Evolutionary conservation across 2,329 filamentous ascomycete genomes (phyloP), one percentile per base, ranked within the genome.

Genomic region (Aspergillus sp.): DNA sequence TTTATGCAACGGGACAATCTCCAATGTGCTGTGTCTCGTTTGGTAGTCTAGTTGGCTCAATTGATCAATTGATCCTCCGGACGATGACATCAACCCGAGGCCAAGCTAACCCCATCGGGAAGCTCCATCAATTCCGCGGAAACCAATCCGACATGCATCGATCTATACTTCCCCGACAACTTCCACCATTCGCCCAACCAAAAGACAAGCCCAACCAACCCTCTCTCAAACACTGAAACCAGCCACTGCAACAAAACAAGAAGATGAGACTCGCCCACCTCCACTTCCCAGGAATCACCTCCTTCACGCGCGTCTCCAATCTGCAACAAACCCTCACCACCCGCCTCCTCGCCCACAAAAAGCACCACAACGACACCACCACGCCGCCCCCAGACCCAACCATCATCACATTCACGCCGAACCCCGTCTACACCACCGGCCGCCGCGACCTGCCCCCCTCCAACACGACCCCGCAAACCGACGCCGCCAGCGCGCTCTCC

Each of bases 341-440:
- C 17, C 75, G 75, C 32, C 79, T 87, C 54, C 82, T 90, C 44
- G 72, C 81, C 23, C 77, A 84, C 69, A 89, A 89, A 69, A 77
- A 77, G 44, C 64, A 71, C 47, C 59, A 38, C 62, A n/a, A 52
- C 56, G 38, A 51, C 50, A 6, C 45, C 56, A 42, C 32, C 57
- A 20, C 61, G n/a, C 59, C 70, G 1, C 71, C 80, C 7, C 88
- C 88, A 1, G 76, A 78, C 13, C 89, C 91, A 21, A 85, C 83
- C 29, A 79, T 97, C 58, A 79, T 97, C 57, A 91, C 90, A 58
- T 94, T 96, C 72, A 86, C 89, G 49, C 88, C 91, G 45, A 76
- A 81, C 31, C 91, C 92, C 1, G 90, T 91, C 44, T 97, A 94
- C 74, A 97, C 93, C 13, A 88, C 92, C 59, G 94, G 94, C 50